phyloP scores from a whole-genome alignment of 768 basidiomycete genomes.

The Stropharia rugosoannulata region DNA sequence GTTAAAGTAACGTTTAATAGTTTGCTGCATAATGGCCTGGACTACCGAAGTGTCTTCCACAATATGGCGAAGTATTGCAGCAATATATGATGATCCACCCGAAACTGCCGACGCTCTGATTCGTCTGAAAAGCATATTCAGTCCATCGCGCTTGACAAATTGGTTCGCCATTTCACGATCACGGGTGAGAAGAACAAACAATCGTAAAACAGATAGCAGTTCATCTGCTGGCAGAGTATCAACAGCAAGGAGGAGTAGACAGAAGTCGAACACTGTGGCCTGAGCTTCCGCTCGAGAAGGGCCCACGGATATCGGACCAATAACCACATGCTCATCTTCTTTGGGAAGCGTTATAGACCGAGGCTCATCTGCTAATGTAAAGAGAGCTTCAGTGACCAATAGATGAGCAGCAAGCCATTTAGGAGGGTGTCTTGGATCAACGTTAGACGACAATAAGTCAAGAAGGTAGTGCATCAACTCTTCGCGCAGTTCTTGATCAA shows the following conservation, averaged over 20 bases:
- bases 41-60: conserved; percentile 75
- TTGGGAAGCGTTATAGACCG: conserved; percentile 62
- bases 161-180: conserved; percentile 61
- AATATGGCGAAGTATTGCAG: conserved; percentile 88
- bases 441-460: conserved; percentile 60
- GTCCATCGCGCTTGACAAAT: conserved; percentile 68
- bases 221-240: conserved; percentile 75
- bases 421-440: conserved; percentile 62
- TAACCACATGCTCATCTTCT: conserved; percentile 61
- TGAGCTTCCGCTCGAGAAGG: conserved; percentile 64
- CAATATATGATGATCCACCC: conserved; percentile 80
- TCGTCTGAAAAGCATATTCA: conserved; percentile 63
- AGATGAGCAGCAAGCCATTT: conserved; percentile 88
- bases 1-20: conserved; percentile 78
- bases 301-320: conserved; percentile 54
- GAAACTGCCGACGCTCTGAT: conserved; percentile 59
- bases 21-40: conserved; percentile 74
- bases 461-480: conserved; percentile 68
- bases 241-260: conserved; percentile 65
- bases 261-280: conserved; percentile 71
- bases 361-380: conserved; percentile 76
- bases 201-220: conserved; percentile 74
- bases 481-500: conserved; percentile 51
- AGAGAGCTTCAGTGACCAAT: conserved; percentile 81
- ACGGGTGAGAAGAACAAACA: conserved; percentile 83